These are phyloP conservation scores for Taiwanofungus camphoratus DNA, from an alignment of 1,284 basidiomycete species.

Conservation along the genomic window DNA sequence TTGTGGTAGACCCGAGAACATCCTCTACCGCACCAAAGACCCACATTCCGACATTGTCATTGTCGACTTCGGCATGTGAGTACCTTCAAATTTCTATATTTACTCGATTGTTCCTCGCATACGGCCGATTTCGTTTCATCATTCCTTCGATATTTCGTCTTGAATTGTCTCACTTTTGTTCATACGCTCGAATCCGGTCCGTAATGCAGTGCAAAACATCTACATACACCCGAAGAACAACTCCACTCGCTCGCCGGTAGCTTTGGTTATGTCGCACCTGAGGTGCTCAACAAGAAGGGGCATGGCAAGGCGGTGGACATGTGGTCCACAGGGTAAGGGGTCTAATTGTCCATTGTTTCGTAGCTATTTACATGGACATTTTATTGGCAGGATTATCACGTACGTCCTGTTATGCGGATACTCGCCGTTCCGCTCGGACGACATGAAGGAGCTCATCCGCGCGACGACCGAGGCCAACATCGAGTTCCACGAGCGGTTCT, in stretches of 20 bases:
- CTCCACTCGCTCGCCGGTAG: conserved; percentile 83
- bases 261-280: conserved; percentile 92
- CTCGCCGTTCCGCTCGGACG: conserved; percentile 86
- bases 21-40: conserved; percentile 78
- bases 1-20: conserved; percentile 78
- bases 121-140: no score
- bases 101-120: no score
- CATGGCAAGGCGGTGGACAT: conserved; percentile 92
- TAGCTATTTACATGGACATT: no score
- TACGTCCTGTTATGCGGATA: conserved; percentile 93
- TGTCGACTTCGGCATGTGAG: conserved; percentile 94
- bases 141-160: no score
- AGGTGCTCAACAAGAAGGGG: conserved; percentile 78
- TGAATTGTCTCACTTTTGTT: conserved; percentile 2
- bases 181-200: background rate
- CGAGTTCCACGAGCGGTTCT: conserved; percentile 90
- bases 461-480: conserved; percentile 83
- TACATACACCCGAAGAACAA: conserved; percentile 74
- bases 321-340: conserved; percentile 85
- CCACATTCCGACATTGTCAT: conserved; percentile 80
- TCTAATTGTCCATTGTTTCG: background rate
- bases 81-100: no score
- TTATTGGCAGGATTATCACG: conserved; percentile 70
- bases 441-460: conserved; percentile 68
- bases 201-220: conserved; percentile 69